Evolutionary conservation across 805 yeast species (phyloP), one percentile per base, ranked within the genome.

Genomic region (Ogataea nonfermentans): DNA sequence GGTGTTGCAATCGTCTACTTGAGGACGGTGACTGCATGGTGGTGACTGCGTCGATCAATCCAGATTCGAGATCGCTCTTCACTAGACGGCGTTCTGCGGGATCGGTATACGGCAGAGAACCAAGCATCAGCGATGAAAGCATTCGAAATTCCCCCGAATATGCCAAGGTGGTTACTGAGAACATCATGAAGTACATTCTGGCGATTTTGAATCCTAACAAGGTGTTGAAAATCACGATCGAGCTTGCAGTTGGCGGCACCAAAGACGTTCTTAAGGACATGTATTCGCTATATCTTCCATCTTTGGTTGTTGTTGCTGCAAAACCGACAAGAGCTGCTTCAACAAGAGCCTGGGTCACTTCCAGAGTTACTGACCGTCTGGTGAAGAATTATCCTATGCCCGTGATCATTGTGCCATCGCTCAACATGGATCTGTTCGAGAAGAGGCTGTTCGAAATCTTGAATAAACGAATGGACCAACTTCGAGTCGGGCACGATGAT

Each of bases 1-100:
- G 85, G 81, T 65, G 77, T 6, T 61, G 84, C 38, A 68, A 67
- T 32, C 63, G 68, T 29, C 62, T 81, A 9, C 59, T 81, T 3
- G 78, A 74, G 48, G 66, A 79, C 49, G 86, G 88, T 7, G 95
- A 85, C 58, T 71, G 78, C 10, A 60, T 85, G 9, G 75, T 84
- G 3, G 71, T 85, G 6, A 73, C 78, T 5, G 71, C 89, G 1
- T 66, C 81, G 3, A 69, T 81, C 15, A 53, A 55, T 30, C 64
- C 67, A 9, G 47, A 47, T 9, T 38, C 42, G 24, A 46, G 50
- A 9, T 47, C 53, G 12, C 52, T 61, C 6, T 36, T 53, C n/a
- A 32, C 47, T 1, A 46, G 61, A 35, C 45, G 53, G 31, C 37
- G 49, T 14, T 52, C 56, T 7, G 38, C 49, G 10, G 44, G 47